A percentile compares a stretch with the other conserved stretches of the same genome.
Conservation (phyloP, 2,329 filamentous ascomycete genomes). For the Clarireedia paspali region DNA sequence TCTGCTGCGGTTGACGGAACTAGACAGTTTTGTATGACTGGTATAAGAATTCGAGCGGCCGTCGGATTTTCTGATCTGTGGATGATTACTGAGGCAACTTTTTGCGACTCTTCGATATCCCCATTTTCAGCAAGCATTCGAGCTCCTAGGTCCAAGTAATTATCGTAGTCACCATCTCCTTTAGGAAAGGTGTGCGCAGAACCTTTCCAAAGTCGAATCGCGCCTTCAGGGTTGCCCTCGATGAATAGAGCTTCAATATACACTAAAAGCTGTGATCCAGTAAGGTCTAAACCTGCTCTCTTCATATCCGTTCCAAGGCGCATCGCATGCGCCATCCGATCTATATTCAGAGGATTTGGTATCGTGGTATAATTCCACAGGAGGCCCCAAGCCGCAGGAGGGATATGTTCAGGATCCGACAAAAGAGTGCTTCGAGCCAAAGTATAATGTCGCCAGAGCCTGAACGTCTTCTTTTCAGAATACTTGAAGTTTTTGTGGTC, state of each 20-base stretch:
- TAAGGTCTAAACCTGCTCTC: constrained; percentile 47
- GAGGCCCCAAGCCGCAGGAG: constrained; percentile 52
- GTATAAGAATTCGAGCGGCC: constrained; percentile 52
- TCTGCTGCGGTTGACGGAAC: constrained; percentile 40
- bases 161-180: constrained; percentile 30
- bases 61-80: constrained; percentile 33
- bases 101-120: constrained; percentile 50
- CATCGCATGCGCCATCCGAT: constrained; percentile 54
- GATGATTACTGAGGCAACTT: constrained; percentile 47
- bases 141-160: constrained; percentile 58
- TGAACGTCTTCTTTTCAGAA: neutral
- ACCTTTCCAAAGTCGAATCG: constrained; percentile 31
- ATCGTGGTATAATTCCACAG: constrained; percentile 56
- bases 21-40: constrained; percentile 58
- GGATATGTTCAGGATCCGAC: constrained; percentile 46
- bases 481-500: neutral
- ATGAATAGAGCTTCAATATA: constrained; percentile 63
- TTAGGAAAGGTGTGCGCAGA: constrained; percentile 23
- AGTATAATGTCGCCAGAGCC: constrained; percentile 40
- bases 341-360: constrained; percentile 38
- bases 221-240: constrained; percentile 43
- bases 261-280: constrained; percentile 51
- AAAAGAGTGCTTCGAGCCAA: constrained; percentile 39
- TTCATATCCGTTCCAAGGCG: constrained; percentile 59
- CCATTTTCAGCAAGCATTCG: constrained; percentile 53